A percentile compares a stretch with the other conserved stretches of the same genome.
Evolutionary conservation across 2,329 filamentous ascomycete species (phyloP).

Genomic region (Colletotrichum filicis): DNA sequence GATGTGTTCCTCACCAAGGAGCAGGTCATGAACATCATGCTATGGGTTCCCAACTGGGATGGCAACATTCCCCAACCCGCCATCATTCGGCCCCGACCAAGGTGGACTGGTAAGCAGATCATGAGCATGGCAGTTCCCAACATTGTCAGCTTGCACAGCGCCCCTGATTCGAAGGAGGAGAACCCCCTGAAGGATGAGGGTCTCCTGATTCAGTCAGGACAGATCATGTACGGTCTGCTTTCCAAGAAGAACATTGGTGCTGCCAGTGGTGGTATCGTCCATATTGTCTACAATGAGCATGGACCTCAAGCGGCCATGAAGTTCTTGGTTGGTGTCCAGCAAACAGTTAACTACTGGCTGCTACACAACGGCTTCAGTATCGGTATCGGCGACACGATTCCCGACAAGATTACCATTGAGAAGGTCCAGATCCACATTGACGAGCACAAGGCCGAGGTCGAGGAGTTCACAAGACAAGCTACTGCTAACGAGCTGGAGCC

Average conservation of each 20-base stretch:
- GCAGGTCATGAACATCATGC: conserved; percentile 93
- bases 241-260: conserved; percentile 97
- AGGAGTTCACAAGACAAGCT: conserved; percentile 78
- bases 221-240: conserved; percentile 90
- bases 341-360: conserved; percentile 97
- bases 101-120: conserved; percentile 99
- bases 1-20: conserved; percentile 93
- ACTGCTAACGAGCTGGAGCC: conserved; percentile 90
- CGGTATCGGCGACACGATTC: conserved; percentile 97
- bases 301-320: conserved; percentile 87
- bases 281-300: conserved; percentile 96
- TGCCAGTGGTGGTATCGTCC: conserved; percentile 88
- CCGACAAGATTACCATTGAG: conserved; percentile 84
- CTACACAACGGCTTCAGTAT: conserved; percentile 97
- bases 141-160: conserved; percentile 82
- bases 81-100: conserved; percentile 90
- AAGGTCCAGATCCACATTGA: conserved; percentile 87
- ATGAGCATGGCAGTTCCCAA: conserved; percentile 91
- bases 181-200: conserved; percentile 80
- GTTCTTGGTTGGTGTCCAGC: conserved; percentile 96
- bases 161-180: conserved; percentile 68
- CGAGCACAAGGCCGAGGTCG: conserved; percentile 84
- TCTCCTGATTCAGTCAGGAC: conserved; percentile 84
- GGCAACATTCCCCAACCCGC: conserved; percentile 92
- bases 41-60: conserved; percentile 99